These are phyloP conservation scores for Podospora fimiseda DNA, from an alignment of 495 filamentous ascomycete species.

Conservation along the genomic window DNA sequence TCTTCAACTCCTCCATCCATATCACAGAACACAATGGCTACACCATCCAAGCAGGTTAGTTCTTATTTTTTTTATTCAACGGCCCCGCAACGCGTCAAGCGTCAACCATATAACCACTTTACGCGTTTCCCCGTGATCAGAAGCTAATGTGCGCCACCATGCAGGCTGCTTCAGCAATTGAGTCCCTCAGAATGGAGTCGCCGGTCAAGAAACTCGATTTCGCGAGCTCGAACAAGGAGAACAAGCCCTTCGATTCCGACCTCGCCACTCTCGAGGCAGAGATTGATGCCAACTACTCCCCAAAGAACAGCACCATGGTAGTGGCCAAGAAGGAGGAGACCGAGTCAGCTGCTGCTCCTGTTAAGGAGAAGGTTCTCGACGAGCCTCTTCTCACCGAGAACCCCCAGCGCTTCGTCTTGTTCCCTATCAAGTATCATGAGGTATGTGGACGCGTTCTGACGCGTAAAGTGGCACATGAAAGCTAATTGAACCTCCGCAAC, in stretches of 20 bases:
- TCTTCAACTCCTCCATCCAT: slow-evolving; percentile 3
- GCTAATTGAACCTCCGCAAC: slow-evolving; percentile 15
- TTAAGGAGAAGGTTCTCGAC: slow-evolving; percentile 64
- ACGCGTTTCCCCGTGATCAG: slow-evolving; percentile 12
- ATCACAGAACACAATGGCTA: slow-evolving; percentile 52
- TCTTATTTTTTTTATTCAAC: not conserved
- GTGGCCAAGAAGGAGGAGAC: slow-evolving; percentile 36
- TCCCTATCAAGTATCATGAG: slow-evolving; percentile 99
- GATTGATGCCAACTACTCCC: slow-evolving; percentile 42
- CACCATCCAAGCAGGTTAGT: slow-evolving; percentile 81
- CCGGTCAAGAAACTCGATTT: slow-evolving; percentile 87
- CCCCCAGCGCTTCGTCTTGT: slow-evolving; percentile 91
- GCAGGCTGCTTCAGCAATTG: slow-evolving; percentile 77
- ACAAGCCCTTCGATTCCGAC: slow-evolving; percentile 56
- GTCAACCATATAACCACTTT: not conserved
- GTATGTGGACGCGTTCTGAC: slow-evolving; percentile 60
- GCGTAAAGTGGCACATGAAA: slow-evolving; percentile 57
- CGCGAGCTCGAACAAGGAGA: slow-evolving; percentile 70
- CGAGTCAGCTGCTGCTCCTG: slow-evolving; percentile 49
- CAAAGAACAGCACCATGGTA: slow-evolving; percentile 40
- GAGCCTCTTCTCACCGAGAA: slow-evolving; percentile 96
- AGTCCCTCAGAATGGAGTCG: slow-evolving; percentile 89
- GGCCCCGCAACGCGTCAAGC: slow-evolving; percentile 11
- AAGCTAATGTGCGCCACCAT: slow-evolving; percentile 33
- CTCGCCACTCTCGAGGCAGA: slow-evolving; percentile 50